These are phyloP conservation scores for Pseudocercospora vitis DNA, from an alignment of 2,329 filamentous ascomycete genomes.

Conservation along the genomic window DNA sequence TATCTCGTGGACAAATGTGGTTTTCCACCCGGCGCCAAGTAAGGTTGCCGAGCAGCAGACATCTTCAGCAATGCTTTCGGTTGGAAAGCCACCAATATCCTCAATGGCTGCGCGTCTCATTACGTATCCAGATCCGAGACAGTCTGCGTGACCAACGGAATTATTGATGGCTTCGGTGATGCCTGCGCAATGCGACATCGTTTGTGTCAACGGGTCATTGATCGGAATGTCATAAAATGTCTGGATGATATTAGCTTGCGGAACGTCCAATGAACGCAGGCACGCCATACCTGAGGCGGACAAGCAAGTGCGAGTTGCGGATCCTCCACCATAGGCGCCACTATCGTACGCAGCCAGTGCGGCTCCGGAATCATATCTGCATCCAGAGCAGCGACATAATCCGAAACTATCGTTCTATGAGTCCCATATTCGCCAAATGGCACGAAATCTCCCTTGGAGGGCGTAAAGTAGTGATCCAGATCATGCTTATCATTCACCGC, in stretches of 20 bases:
- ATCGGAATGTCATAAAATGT: constrained; percentile 19
- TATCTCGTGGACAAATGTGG: constrained; percentile 59
- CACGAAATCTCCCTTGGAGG: not conserved
- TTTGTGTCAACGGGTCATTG: constrained; percentile 18
- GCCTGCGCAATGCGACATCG: constrained; percentile 9
- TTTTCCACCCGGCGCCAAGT: constrained; percentile 62
- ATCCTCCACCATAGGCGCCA: constrained; percentile 60
- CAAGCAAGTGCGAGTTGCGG: constrained; percentile 60
- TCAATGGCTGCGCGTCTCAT: constrained; percentile 60
- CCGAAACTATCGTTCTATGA: not conserved
- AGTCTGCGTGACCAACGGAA: constrained; percentile 40
- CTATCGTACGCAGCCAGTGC: constrained; percentile 58
- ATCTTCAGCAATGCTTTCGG: constrained; percentile 62
- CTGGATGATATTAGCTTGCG: too few relatives aligned
- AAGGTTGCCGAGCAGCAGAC: constrained; percentile 60
- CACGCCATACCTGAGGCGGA: constrained; percentile 52
- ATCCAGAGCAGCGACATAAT: constrained; percentile 63
- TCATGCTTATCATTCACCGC: not conserved
- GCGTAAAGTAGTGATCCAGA: constrained; percentile 1
- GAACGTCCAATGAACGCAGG: too few relatives aligned
- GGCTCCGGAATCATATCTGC: constrained; percentile 68
- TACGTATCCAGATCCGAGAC: constrained; percentile 64
- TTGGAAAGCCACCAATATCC: constrained; percentile 62
- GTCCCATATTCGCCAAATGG: constrained; percentile 40
- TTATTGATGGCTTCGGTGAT: constrained; percentile 9